Evolutionary conservation across 2,329 filamentous ascomycete genomes (phyloP).

Genomic region (Penicillium sp.): DNA sequence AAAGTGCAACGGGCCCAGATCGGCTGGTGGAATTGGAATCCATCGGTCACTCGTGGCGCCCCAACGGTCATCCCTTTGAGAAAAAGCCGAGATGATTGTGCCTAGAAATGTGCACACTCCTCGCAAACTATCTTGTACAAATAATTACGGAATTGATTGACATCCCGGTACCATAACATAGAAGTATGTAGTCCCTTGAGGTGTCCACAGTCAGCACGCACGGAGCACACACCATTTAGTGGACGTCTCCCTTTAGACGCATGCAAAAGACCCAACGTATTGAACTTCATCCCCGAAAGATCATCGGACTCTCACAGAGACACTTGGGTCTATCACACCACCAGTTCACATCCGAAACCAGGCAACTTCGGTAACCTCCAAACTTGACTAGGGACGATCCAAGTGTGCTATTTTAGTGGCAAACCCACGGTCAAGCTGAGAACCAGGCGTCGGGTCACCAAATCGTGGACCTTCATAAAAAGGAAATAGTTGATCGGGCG

Average conservation of each 20-base stretch:
- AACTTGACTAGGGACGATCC: constrained; percentile 3
- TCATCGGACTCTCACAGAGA: constrained; percentile 7
- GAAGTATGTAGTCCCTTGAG: neutral
- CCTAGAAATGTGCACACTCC: neutral
- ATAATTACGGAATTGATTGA: neutral
- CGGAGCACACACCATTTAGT: neutral
- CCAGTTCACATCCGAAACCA: constrained; percentile 11
- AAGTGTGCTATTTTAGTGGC: constrained; percentile 1
- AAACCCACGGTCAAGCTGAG: constrained; percentile 6
- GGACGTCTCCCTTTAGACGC: constrained; percentile 1
- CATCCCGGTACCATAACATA: constrained; percentile 22
- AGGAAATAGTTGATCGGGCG: neutral
- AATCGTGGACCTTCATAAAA: neutral
- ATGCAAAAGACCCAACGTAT: constrained; percentile 7
- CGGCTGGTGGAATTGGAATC: constrained; percentile 7
- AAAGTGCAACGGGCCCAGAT: constrained; percentile 1
- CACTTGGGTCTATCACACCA: constrained; percentile 17
- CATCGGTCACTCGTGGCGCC: constrained; percentile 4
- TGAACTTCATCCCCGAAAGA: constrained; percentile 3
- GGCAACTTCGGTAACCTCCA: constrained; percentile 6
- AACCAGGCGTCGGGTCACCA: neutral
- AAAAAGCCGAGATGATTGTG: neutral
- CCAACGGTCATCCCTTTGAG: constrained; percentile 1
- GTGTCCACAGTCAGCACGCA: neutral
- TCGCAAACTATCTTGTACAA: neutral